Base-by-base conservation (phyloP, 306 rosid species). In the Quercus agrifolia region DNA sequence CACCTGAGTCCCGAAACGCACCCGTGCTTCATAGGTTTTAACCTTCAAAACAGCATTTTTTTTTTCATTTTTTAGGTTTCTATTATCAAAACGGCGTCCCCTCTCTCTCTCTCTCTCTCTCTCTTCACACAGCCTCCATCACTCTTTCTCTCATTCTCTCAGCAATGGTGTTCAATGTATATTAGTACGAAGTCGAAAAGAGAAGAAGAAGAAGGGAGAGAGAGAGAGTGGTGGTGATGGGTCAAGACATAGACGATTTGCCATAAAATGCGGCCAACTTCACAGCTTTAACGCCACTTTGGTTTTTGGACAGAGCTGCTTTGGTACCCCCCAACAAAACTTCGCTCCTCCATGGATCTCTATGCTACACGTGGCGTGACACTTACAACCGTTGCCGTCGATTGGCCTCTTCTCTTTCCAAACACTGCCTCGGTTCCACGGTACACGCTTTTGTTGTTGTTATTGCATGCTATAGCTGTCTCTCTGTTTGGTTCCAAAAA, bases 261-360 rank as follows among this genome's bases (percentile, higher is more conserved):
- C 99, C 97, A 1, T 89, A 90, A 88, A 94, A 91, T 90, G 83
- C 87, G 0, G 98, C 99, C 1, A 94, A 92, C 87, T 84, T 90
- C 87, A 91, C 89, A 38, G 92, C 99, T 5, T 68, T 94, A 31
- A 94, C 97, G 78, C 99, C 98, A 61, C 30, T 94, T 59, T 91
- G 93, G 97, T 91, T 92, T 83, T 79, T 94, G 11, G 92, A 94
- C 56, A 90, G 99, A 83, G 97, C 97, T 1, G 91, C 99, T 71
- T 21, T 77, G 83, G 93, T 94, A 20, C 97, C 92, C 58, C 97
- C 97, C 1, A 83, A 85, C 77, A 89, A 92, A 83, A 70, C 33
- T 7, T 91, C 99, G 1, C 33, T 94, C 71, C 83, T 92, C 56
- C 97, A 94, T 21, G 97, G 95, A 84, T 91, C 97, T 21, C 91